Evolutionary conservation across 257 asterid genomes (phyloP), one percentile per base, ranked within the genome.

Genomic region (Solanum pennellii): DNA sequence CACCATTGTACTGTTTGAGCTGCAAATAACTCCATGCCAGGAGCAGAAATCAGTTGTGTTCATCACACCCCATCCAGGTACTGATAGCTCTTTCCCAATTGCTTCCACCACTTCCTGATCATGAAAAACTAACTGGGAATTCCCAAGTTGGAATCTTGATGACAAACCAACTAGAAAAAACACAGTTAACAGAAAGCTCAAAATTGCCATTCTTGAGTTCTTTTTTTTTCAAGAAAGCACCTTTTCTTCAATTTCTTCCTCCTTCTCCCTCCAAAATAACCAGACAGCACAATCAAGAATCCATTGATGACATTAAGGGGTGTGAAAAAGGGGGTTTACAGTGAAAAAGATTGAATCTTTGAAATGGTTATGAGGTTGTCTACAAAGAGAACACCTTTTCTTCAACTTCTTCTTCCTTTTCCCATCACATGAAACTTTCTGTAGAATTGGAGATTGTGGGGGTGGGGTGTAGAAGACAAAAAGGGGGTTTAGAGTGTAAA

Each of bases 11-110:
- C 65, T 76, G 91, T 93, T 92, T 25, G 91, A 90, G 91, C 93
- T 91, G 95, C 99, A 97, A 83, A 90, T 89, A 92, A 97, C 86
- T 31, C 99, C 98, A 75, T 87, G 86, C 99, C 98, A 96, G 27
- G 94, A 89, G 88, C 99, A 97, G 86, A 88, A 89, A 87, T 90
- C 91, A 88, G 99, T 91, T 86, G 29, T 86, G 87, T 92, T 96
- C 10, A 65, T 96, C 8, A 65, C 86, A 83, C 89, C 89, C 99
- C 99, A 97, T n/a, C 87, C 93, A 35, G 97, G 89, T 56, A 97
- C 29, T 82, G 88, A 88, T 15, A 96, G 87, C 88, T 94, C 99
- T 80, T 89, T 86, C 15, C 92, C 94, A 87, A 97, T 92, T 87
- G 93, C 95, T 85, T 92, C 18, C 84, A 96, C 68, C 56, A 91